Base-by-base conservation (phyloP, 805 yeast species). In the Suhomyces faveliae region DNA sequence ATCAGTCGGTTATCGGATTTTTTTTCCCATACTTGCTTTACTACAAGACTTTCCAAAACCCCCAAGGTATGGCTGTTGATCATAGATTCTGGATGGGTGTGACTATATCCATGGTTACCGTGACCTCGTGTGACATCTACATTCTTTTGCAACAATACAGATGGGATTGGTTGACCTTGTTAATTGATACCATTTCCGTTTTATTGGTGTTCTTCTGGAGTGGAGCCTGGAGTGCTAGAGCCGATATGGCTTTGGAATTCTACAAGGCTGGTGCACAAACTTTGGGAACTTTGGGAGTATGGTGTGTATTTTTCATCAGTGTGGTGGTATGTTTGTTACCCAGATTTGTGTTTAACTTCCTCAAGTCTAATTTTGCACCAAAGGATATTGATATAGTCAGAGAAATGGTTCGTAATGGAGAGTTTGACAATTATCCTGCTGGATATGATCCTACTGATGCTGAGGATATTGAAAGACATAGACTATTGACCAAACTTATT, bases 391-490 rank as follows among this genome's bases (percentile, higher is more conserved):
- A 87, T 57, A 83, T 87, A 52, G 76, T 87, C 46, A 70, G 94
- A 58, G 94, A 87, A 64, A 78, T 87, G 66, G 83, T 81, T 55
- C 65, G 66, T 21, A 71, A 76, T 46, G 94, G 94, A 41, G 86
- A 84, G 55, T 87, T 78, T 57, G 81, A 73, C 49, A 80, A 76
- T 30, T 86, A 83, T 60, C 90, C 90, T 9, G 67, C 62, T 9
- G 76, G 79, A 46, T 87, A 84, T 61, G 95, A 87, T 62, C 95
- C 95, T 39, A 86, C 95, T 2, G 91, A 86, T 64, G 89, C 57
- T n/a, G 72, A 64, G 33, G 77, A 72, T 51, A 60, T 73, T 41
- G 78, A 73, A 50, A 65, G 64, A 52, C 71, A 64, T 50, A 58
- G 74, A 43, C 49, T 63, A 17, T 57, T 72, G 35, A 61, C 55